Conservation (phyloP, 257 asterid species). For the Gentiana dahurica region DNA sequence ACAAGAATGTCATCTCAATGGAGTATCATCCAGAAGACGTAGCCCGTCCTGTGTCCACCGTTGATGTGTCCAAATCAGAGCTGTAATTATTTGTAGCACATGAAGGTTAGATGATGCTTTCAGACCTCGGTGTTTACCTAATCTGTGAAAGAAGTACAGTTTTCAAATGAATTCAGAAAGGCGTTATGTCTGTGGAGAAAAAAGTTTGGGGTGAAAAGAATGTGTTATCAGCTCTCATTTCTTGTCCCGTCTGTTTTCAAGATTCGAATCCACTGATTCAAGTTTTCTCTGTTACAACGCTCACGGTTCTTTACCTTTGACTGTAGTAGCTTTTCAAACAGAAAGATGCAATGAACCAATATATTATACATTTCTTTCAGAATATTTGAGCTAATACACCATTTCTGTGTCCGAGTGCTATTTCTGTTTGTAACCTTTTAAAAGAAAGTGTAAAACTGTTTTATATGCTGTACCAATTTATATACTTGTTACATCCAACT, state of each 20-base stretch:
- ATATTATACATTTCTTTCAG: no score
- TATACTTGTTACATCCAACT: no score
- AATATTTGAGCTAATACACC: no score
- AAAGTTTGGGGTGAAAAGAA: constrained; percentile 43
- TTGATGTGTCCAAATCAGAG: constrained; percentile 23
- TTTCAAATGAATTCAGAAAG: constrained; percentile 55
- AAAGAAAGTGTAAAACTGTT: no score
- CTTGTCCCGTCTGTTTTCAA: constrained; percentile 84
- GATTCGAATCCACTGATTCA: constrained; percentile 83
- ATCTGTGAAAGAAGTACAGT: constrained; percentile 54
- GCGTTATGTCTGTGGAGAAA: constrained; percentile 35
- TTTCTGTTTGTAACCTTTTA: no score
- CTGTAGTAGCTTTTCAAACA: no score
- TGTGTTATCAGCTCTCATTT: constrained; percentile 30
- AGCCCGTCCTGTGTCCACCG: no score
- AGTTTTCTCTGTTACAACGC: constrained; percentile 24
- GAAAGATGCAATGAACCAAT: no score
- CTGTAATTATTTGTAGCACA: constrained; percentile 34
- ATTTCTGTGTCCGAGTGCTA: no score
- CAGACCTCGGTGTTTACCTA: constrained; percentile 82
- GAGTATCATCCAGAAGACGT: constrained; percentile 14
- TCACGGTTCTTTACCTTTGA: no score
- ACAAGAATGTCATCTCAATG: constrained; percentile 13
- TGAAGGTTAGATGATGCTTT: constrained; percentile 81
- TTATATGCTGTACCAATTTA: no score